phyloP scores from a whole-genome alignment of 2,329 filamentous ascomycete genomes.

The Colletotrichum destructivum region DNA sequence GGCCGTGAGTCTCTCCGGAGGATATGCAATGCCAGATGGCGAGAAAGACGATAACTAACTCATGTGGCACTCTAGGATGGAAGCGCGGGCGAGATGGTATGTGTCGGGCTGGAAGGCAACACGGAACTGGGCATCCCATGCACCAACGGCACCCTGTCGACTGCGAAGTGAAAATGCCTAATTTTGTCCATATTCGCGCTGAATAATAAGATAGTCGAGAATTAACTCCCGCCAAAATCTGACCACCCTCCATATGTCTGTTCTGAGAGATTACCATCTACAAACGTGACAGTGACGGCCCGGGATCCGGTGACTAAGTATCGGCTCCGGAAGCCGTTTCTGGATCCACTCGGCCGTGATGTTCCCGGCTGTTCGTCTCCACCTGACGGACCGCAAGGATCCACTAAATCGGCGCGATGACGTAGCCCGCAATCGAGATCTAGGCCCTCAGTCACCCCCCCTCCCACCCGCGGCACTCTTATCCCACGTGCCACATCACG shows the following conservation, averaged over 20 bases:
- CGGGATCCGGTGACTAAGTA: neutral
- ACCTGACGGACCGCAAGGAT: slow-evolving; percentile 4
- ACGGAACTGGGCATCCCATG: slow-evolving; percentile 26
- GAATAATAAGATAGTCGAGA: neutral
- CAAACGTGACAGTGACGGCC: neutral
- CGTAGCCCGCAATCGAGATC: slow-evolving; percentile 41
- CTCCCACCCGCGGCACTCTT: neutral
- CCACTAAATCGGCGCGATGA: slow-evolving; percentile 28
- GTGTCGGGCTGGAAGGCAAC: slow-evolving; percentile 19
- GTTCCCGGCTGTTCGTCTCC: neutral
- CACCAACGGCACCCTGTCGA: slow-evolving; percentile 25
- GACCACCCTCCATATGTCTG: no score
- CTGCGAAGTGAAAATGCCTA: neutral
- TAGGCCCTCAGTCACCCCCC: slow-evolving; percentile 14
- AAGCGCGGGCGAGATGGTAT: slow-evolving; percentile 23
- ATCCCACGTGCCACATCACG: slow-evolving; percentile 21
- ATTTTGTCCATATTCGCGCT: neutral
- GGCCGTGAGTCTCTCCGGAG: slow-evolving; percentile 13
- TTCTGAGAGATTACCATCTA: neutral
- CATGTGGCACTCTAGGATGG: slow-evolving; percentile 4
- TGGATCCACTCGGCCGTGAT: slow-evolving; percentile 10
- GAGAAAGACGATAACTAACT: neutral
- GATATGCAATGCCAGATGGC: neutral
- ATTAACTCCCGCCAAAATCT: no score
- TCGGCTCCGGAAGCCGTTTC: neutral